Base-by-base conservation (phyloP, 1,284 basidiomycete species). In the Fomitopsis pinicola region DNA sequence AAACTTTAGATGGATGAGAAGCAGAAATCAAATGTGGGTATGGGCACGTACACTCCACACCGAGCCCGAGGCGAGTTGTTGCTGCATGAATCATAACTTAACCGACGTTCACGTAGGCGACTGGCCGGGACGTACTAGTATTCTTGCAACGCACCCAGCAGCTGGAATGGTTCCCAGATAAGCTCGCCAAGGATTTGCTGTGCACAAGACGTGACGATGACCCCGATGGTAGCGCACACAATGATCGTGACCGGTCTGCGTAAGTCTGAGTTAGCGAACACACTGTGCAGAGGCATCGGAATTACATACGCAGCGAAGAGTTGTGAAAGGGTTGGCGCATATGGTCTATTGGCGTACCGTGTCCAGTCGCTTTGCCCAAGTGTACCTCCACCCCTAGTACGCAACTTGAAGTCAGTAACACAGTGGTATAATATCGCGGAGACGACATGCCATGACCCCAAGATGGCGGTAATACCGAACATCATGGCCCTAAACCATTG, bases 281-380 rank as follows among this genome's bases (percentile, higher is more conserved):
- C 35, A 58, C 30, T 28, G 15, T 19, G 30, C 3, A 50, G 45
- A 36, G 10, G 8, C 4, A 22, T 26, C 5, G 12, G 33, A 17
- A 26, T 6, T 9, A 55, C 53, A n/a, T 28, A 56, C 59, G 59
- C 59, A 19, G 59, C 54, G n/a, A 60, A 8, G 35, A 60, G 42
- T 26, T 60, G 59, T 19, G 54, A 56, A 2, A 60, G 44, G 6
- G 59, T 60, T 44, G 59, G 59, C 7, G 59, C 58, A 38, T 55
- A 55, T 26, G 58, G 59, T 28, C 59, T 42, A 15, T 56, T 60
- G 15, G 59, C 59, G 30, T 60, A 60, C 19, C 59, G 59, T 17
- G 59, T 60, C 59, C 59, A 60, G 52, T 60, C 59, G 26, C 59
- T 60, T 40, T 60, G 59, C 3, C 59, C 59, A 6, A 60, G 45